These are phyloP conservation scores for Zygnema cylindricum DNA, from an alignment of 139 green algal genomes.

Conservation along the genomic window DNA sequence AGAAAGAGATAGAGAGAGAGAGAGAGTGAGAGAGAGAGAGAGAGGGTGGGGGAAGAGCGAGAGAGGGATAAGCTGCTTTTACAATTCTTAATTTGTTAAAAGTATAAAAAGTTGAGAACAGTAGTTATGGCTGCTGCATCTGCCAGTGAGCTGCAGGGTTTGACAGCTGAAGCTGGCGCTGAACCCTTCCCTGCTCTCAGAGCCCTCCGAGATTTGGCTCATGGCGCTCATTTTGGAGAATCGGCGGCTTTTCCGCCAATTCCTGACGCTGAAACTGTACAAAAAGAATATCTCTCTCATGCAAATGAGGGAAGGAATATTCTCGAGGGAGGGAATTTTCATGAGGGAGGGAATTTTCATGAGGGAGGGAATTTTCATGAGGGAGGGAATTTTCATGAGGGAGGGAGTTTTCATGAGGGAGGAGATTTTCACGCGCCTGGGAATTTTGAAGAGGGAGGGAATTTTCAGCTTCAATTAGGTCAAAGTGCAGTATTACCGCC, in stretches of 20 bases:
- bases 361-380: neutral
- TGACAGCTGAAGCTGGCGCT: neutral
- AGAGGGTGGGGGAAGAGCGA: too few relatives aligned
- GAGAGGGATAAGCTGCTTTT: too few relatives aligned
- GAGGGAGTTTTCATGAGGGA: neutral
- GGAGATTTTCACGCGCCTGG: neutral
- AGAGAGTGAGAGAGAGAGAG: too few relatives aligned
- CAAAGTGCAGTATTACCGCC: too few relatives aligned
- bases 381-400: too few relatives aligned
- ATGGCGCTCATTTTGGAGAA: neutral
- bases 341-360: neutral
- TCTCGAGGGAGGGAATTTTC: too few relatives aligned
- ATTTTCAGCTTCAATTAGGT: too few relatives aligned
- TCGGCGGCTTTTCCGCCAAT: neutral
- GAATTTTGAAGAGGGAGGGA: too few relatives aligned
- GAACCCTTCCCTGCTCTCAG: neutral
- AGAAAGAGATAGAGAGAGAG: too few relatives aligned
- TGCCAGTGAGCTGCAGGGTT: neutral
- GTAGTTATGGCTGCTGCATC: too few relatives aligned
- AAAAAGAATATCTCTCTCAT: neutral
- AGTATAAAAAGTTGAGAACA: too few relatives aligned
- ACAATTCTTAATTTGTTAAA: too few relatives aligned
- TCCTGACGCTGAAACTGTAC: neutral
- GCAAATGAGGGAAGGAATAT: neutral
- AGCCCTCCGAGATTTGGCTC: neutral